Evolutionary conservation across 129 eudicot species (phyloP), one percentile per base, ranked within the genome.

Genomic region (Silybum marianum): DNA sequence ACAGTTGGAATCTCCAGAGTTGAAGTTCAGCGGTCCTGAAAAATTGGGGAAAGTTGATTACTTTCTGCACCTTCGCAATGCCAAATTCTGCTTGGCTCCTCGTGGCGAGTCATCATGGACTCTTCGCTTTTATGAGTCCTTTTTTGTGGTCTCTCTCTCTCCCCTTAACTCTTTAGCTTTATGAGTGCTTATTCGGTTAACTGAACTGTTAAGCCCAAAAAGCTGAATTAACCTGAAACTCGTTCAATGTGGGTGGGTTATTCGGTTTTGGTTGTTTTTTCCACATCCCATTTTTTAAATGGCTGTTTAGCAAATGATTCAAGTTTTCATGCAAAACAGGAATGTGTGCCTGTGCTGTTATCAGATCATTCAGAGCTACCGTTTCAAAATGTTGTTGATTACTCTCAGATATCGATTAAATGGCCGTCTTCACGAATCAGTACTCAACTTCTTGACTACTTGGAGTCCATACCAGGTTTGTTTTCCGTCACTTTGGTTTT

Each of bases 81-180:
- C 98, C 69, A 95, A 89, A 82, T 95, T 92, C 88, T 95, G 98
- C 83, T 88, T 95, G 81, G 97, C 99, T 81, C 99, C 99, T 22
- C 97, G 99, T 74, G 99, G 99, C 72, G 97, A 92, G 69, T 95
- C 99, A 3, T 95, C 99, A n/a, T 95, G 99, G 99, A 95, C 99
- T 36, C 99, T 95, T 82, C 97, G 99, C 70, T 92, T 95, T 74
- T 95, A 88, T 8, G 99, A 95, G 88, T 89, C 99, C 6, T 95
- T 95, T 78, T 95, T 95, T 87, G 99, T 93, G 98, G 98, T 95
- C 36, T 73, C 84, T 88, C 80, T 83, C 82, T 46, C 85, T 74
- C 85, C 73, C 62, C 23, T 58, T 0, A 58, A 58, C 23, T 58
- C 22, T 58, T 58, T 19, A 24, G 10, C 19, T 58, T 58, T 7